These are phyloP conservation scores for Leishmania turanica DNA, from an alignment of 208 protist species.

Conservation along the genomic window DNA sequence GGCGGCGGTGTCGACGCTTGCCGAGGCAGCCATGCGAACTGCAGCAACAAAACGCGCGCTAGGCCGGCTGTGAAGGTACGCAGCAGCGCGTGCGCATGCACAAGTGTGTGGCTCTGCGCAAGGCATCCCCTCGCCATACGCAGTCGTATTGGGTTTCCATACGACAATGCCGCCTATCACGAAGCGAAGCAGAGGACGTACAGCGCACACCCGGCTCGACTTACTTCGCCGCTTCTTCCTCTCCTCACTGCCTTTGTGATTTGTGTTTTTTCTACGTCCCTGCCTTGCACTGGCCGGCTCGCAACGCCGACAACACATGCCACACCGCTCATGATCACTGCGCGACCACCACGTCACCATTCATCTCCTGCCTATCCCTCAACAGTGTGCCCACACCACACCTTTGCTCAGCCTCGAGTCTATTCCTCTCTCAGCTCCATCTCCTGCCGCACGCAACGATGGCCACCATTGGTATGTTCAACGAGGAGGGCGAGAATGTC, in stretches of 20 bases:
- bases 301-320: neutral
- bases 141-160: too few relatives aligned
- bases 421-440: neutral
- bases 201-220: neutral
- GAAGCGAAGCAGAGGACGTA: neutral
- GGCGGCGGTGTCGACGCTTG: neutral
- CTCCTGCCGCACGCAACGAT: constrained; percentile 38
- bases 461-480: constrained; percentile 89
- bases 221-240: neutral
- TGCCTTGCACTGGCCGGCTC: neutral
- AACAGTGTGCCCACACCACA: constrained; percentile 2
- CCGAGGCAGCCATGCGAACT: neutral
- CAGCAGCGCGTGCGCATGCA: neutral
- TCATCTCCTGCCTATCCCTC: neutral
- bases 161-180: neutral
- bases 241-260: neutral
- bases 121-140: neutral
- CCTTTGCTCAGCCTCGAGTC: neutral
- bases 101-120: neutral
- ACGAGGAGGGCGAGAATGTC: constrained; percentile 93
- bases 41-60: neutral
- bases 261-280: neutral
- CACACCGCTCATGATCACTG: neutral
- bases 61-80: neutral
- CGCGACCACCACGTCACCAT: too few relatives aligned